phyloP scores from a whole-genome alignment of 345 rosid species.

The Noccaea bulbosa region DNA sequence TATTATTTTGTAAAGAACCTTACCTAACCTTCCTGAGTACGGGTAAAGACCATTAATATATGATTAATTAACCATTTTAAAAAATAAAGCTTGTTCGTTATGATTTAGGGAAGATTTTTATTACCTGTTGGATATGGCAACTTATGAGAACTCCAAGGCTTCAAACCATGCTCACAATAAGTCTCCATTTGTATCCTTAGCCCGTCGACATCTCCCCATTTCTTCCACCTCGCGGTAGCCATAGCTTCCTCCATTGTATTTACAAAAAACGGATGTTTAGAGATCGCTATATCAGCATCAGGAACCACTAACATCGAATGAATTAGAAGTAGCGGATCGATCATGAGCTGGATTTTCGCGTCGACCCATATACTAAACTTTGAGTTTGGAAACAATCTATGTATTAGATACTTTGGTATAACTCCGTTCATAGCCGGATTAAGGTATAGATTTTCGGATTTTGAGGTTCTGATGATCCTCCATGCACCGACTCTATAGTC shows the following conservation, averaged over 20 bases:
- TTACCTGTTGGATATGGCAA: slow-evolving; percentile 84
- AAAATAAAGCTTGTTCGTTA: slow-evolving; percentile 17
- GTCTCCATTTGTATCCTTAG: slow-evolving; percentile 84
- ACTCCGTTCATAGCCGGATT: slow-evolving; percentile 94
- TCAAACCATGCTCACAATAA: slow-evolving; percentile 79
- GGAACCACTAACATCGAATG: slow-evolving; percentile 65
- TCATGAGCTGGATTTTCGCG: slow-evolving; percentile 81
- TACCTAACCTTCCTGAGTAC: slow-evolving; percentile 23
- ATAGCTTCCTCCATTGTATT: slow-evolving; percentile 95
- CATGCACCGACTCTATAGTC: slow-evolving; percentile 61
- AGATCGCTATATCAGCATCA: slow-evolving; percentile 71
- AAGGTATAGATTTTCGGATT: slow-evolving; percentile 47
- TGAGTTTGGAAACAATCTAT: slow-evolving; percentile 79
- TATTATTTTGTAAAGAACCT: background rate
- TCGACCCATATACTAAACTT: slow-evolving; percentile 90
- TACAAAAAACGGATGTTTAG: slow-evolving; percentile 68
- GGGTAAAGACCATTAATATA: background rate
- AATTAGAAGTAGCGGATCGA: slow-evolving; percentile 76
- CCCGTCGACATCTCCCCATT: slow-evolving; percentile 69
- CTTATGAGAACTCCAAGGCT: slow-evolving; percentile 74
- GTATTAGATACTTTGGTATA: slow-evolving; percentile 78
- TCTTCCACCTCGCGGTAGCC: slow-evolving; percentile 97
- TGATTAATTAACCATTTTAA: background rate
- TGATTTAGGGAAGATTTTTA: slow-evolving; percentile 20
- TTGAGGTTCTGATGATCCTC: slow-evolving; percentile 60